Base-by-base conservation (phyloP, 177 flowering plant species). In the Vitis hybrid region DNA sequence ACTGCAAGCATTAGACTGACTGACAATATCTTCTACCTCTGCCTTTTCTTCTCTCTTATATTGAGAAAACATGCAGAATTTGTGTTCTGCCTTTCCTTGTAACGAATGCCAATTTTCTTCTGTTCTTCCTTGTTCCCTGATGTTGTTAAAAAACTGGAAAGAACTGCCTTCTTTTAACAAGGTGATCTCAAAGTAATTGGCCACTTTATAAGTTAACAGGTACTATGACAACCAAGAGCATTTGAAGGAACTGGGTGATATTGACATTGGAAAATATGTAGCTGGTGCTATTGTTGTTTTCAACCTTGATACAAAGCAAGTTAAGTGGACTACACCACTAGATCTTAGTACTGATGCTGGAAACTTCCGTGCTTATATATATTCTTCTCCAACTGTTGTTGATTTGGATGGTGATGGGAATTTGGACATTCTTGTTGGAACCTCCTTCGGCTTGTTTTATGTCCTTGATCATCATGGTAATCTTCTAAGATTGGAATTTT, bases 401-500 rank as follows among this genome's bases (percentile, higher is more conserved):
- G 98, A 96, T 82, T 84, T 96, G 84, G 98, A 96, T 80, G 97
- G 97, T 65, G 98, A 96, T 81, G 98, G 99, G 68, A 80, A 92
- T 56, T 69, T 96, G 85, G 99, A 96, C 83, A 94, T 96, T 75
- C 86, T 96, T 70, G 87, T 96, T 63, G 99, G 99, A 65, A 96
- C 99, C 70, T 89, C 98, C 35, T 96, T 72, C 84, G 99, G 99
- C 71, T 77, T 92, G 76, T 89, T 96, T 72, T 96, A 96, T 81
- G 96, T 83, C 48, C 69, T 96, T 84, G 99, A 96, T 79, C 99
- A 96, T 84, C 89, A 82, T 35, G 99, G 99, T 96, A 85, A 84
- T 70, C 21, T 59, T 48, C 57, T 30, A 70, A 52, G 27, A 46
- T 9, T 52, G 27, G 40, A 40, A 27, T 66, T 35, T 66, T 70